Evolutionary conservation across 495 filamentous ascomycete species (phyloP).

Genomic region (Barbatosphaeria neglecta): DNA sequence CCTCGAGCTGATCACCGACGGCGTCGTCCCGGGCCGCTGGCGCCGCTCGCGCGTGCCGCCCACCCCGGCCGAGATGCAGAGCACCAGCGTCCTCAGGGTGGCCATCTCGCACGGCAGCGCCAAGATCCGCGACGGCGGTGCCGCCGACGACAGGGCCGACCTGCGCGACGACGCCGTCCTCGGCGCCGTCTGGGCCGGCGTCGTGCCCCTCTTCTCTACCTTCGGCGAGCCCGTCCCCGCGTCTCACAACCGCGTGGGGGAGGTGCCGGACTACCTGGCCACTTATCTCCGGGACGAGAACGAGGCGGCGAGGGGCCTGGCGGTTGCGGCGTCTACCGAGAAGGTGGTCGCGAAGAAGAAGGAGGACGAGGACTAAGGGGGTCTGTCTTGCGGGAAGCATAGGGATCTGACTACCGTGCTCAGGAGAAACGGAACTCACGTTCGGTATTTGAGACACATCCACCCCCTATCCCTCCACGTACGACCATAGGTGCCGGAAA

Average conservation of each 20-base stretch:
- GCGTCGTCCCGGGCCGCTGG: conserved; percentile 59
- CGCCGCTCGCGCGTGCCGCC: conserved; percentile 59
- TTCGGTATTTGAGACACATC: too few relatives aligned
- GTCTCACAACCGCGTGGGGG: conserved; percentile 45
- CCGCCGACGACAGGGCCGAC: conserved; percentile 64
- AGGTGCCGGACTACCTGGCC: conserved; percentile 52
- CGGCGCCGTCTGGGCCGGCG: conserved; percentile 64
- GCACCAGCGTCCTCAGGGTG: conserved; percentile 64
- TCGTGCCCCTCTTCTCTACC: conserved; percentile 60
- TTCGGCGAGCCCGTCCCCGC: conserved; percentile 59
- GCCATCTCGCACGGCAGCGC: conserved; percentile 60
- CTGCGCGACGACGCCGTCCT: conserved; percentile 46
- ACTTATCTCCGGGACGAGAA: conserved; percentile 47
- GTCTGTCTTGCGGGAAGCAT: not conserved
- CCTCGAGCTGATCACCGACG: conserved; percentile 71
- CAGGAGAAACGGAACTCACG: too few relatives aligned
- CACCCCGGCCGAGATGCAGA: conserved; percentile 61
- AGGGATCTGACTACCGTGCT: too few relatives aligned
- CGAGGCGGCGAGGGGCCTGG: conserved; percentile 36
- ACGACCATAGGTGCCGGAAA: too few relatives aligned
- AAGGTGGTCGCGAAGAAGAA: conserved; percentile 14
- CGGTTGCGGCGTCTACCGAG: conserved; percentile 34
- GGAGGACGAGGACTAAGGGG: conserved; percentile 8
- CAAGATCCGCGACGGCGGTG: conserved; percentile 60
- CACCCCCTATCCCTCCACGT: too few relatives aligned